phyloP scores from a whole-genome alignment of 495 filamentous ascomycete genomes.

The Amniculicola lignicola region DNA sequence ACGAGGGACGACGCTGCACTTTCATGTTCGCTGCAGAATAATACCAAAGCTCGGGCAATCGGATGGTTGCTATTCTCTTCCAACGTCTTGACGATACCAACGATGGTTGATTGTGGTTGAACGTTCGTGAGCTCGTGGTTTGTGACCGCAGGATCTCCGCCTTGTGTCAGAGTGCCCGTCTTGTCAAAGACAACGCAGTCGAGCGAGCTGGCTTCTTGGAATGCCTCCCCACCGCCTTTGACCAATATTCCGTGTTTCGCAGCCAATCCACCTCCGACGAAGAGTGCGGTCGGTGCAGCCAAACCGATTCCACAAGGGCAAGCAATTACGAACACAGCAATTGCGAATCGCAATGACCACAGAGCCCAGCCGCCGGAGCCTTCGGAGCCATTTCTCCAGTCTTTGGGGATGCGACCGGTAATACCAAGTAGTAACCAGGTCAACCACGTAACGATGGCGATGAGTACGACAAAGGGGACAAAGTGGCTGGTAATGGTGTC shows the following conservation, averaged over 20 bases:
- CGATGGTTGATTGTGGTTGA: slow-evolving; percentile 43
- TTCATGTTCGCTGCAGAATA: slow-evolving; percentile 56
- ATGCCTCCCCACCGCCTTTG: slow-evolving; percentile 93
- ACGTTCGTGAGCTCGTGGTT: slow-evolving; percentile 59
- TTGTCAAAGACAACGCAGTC: slow-evolving; percentile 94
- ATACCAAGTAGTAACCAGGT: slow-evolving; percentile 77
- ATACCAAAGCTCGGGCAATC: slow-evolving; percentile 75
- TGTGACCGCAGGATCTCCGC: slow-evolving; percentile 75
- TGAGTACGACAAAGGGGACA: slow-evolving; percentile 76
- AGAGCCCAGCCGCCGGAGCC: slow-evolving; percentile 75
- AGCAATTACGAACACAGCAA: slow-evolving; percentile 91
- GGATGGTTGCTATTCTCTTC: slow-evolving; percentile 87
- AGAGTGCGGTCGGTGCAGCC: slow-evolving; percentile 88
- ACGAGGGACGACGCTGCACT: slow-evolving; percentile 38
- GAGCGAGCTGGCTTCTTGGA: slow-evolving; percentile 84
- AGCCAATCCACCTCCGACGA: slow-evolving; percentile 85
- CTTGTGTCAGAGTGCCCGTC: slow-evolving; percentile 86
- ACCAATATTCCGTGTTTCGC: slow-evolving; percentile 86
- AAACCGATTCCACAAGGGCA: slow-evolving; percentile 92
- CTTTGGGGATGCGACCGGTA: slow-evolving; percentile 60
- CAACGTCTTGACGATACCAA: slow-evolving; percentile 58
- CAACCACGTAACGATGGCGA: slow-evolving; percentile 79
- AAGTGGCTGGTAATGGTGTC: slow-evolving; percentile 85
- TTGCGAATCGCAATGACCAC: slow-evolving; percentile 88
- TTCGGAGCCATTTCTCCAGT: slow-evolving; percentile 57